A percentile compares a stretch with the other conserved stretches of the same genome.
phyloP scores from a whole-genome alignment of 768 basidiomycete genomes.

The Hygrophorus pudorinus region DNA sequence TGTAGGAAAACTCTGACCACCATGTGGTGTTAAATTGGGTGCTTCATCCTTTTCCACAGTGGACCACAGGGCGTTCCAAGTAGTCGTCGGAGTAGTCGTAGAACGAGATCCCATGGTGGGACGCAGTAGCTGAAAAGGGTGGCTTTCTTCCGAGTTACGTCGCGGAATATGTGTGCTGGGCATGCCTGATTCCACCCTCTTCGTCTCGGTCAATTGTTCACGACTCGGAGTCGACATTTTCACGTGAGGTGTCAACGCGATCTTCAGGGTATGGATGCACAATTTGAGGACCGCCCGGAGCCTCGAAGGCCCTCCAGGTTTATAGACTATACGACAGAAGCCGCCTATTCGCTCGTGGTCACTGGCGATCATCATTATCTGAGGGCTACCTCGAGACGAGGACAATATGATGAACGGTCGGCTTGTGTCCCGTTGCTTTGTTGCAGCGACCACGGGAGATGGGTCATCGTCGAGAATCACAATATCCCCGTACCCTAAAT shows the following conservation, averaged over 20 bases:
- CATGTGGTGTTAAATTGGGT: constrained; percentile 7
- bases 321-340: constrained; percentile 82
- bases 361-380: constrained; percentile 49
- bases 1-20: constrained; percentile 18
- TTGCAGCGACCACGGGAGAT: constrained; percentile 43
- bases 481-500: constrained; percentile 52
- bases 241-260: constrained; percentile 20
- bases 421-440: constrained; percentile 41
- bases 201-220: background rate
- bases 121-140: constrained; percentile 17
- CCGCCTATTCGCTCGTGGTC: constrained; percentile 78
- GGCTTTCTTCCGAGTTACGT: constrained; percentile 41
- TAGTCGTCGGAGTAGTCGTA: constrained; percentile 31
- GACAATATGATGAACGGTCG: constrained; percentile 73
- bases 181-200: background rate
- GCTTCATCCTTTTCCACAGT: constrained; percentile 27
- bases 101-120: constrained; percentile 48
- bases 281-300: constrained; percentile 59
- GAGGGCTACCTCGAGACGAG: constrained; percentile 55
- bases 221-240: background rate
- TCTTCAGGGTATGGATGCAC: constrained; percentile 45
- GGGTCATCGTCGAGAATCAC: constrained; percentile 76
- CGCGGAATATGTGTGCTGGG: constrained; percentile 18
- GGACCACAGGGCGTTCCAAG: constrained; percentile 25
- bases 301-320: constrained; percentile 78